Conservation (phyloP, 2,329 filamentous ascomycete species). For the Phaeosphaeria sp. region DNA sequence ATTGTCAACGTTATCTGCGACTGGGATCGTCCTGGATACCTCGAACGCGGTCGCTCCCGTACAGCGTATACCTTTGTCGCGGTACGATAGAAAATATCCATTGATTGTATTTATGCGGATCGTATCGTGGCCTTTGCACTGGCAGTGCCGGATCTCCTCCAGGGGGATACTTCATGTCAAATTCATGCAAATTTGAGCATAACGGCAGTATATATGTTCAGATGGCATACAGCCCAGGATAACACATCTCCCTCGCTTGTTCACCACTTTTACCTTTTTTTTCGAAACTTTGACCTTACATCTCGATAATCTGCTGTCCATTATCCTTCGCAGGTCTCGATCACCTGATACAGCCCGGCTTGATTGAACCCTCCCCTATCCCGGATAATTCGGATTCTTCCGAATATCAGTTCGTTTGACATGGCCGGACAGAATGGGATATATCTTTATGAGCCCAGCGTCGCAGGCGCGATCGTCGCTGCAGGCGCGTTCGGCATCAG, state of each 20-base stretch:
- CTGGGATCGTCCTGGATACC: too few species aligned
- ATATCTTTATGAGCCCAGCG: constrained; percentile 25
- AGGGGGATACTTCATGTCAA: background rate
- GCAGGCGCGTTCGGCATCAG: constrained; percentile 23
- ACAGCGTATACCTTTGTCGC: too few species aligned
- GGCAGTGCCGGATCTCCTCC: background rate
- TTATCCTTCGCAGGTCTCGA: background rate
- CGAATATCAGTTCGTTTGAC: background rate
- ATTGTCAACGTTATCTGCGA: too few species aligned
- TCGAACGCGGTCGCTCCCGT: too few species aligned
- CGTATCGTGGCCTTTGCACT: background rate
- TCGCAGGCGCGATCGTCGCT: constrained; percentile 13
- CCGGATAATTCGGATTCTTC: background rate
- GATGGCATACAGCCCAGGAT: background rate
- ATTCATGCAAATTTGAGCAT: background rate
- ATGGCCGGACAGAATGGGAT: constrained; percentile 23
- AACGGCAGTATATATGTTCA: background rate
- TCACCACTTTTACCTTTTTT: background rate
- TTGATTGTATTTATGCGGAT: too few species aligned
- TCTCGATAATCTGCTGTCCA: background rate
- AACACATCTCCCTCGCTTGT: too few species aligned
- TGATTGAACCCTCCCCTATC: background rate
- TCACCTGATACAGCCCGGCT: background rate
- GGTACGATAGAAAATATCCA: too few species aligned
- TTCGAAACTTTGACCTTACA: background rate